Conservation (phyloP, 805 yeast species). For the Yarrowia sp. region DNA sequence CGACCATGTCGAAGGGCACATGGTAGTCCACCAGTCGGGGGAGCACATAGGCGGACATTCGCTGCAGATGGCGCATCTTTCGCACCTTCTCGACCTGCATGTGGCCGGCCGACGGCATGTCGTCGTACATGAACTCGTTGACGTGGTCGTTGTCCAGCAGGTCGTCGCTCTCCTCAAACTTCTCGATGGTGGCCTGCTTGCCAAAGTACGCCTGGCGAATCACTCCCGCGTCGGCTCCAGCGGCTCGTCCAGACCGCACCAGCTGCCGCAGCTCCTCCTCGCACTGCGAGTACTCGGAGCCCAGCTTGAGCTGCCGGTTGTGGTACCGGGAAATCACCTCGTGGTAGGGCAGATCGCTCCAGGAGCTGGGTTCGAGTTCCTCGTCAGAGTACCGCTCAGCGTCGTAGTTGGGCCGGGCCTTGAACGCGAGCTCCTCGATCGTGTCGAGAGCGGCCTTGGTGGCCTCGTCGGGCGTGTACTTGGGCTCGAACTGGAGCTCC, state of each 20-base stretch:
- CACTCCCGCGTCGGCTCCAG: slow-evolving; percentile 34
- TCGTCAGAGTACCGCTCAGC: neutral
- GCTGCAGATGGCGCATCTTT: slow-evolving; percentile 68
- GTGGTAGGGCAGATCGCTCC: neutral
- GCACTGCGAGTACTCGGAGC: slow-evolving; percentile 32
- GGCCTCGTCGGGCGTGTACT: neutral
- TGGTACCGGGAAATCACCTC: slow-evolving; percentile 7
- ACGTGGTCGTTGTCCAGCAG: slow-evolving; percentile 27
- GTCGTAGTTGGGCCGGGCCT: neutral
- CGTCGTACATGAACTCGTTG: slow-evolving; percentile 53
- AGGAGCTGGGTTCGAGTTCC: slow-evolving; percentile 12
- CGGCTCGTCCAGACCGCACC: slow-evolving; percentile 35
- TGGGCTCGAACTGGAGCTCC: neutral
- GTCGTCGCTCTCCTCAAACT: slow-evolving; percentile 32
- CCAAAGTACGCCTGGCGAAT: slow-evolving; percentile 31
- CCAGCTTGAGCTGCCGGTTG: slow-evolving; percentile 13
- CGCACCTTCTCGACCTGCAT: slow-evolving; percentile 69
- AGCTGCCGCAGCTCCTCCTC: slow-evolving; percentile 35
- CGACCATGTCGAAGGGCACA: slow-evolving; percentile 49
- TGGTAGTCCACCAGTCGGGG: slow-evolving; percentile 71
- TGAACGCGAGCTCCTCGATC: slow-evolving; percentile 13
- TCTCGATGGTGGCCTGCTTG: slow-evolving; percentile 29
- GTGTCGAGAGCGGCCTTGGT: slow-evolving; percentile 15
- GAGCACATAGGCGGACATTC: slow-evolving; percentile 88
- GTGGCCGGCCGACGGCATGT: slow-evolving; percentile 68